A percentile compares a stretch with the other conserved stretches of the same genome.
These are phyloP conservation scores for Asparagopsis taxiformis DNA, from an alignment of 31 red algal genomes.

Conservation along the genomic window DNA sequence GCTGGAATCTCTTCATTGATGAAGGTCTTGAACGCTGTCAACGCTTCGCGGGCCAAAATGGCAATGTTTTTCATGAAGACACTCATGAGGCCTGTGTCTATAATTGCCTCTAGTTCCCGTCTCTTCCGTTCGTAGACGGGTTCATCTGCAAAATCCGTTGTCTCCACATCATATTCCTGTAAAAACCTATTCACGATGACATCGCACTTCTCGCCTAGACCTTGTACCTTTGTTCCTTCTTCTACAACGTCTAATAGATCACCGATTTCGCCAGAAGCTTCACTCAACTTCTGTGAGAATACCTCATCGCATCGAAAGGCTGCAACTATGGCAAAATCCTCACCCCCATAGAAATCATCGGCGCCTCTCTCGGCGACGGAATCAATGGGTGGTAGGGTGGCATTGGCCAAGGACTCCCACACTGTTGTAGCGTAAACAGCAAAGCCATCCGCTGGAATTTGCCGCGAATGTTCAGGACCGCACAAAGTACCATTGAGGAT, in stretches of 20 bases:
- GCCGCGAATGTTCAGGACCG: slow-evolving; percentile 30
- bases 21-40: slow-evolving; percentile 68
- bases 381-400: neutral
- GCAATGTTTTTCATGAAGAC: slow-evolving; percentile 91
- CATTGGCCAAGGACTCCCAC: slow-evolving; percentile 49
- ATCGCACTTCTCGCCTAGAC: slow-evolving; percentile 60
- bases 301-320: slow-evolving; percentile 85
- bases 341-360: slow-evolving; percentile 53
- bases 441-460: slow-evolving; percentile 76
- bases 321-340: slow-evolving; percentile 68
- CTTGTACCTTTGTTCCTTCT: slow-evolving; percentile 50
- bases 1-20: slow-evolving; percentile 67
- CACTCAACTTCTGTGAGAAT: slow-evolving; percentile 69
- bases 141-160: slow-evolving; percentile 63
- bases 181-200: slow-evolving; percentile 43
- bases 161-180: slow-evolving; percentile 68
- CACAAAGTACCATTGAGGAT: slow-evolving; percentile 11
- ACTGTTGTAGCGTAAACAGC: slow-evolving; percentile 54
- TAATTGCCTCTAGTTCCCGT: slow-evolving; percentile 80
- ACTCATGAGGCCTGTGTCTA: slow-evolving; percentile 71
- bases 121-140: slow-evolving; percentile 69
- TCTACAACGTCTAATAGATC: slow-evolving; percentile 60
- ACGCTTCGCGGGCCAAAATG: slow-evolving; percentile 70
- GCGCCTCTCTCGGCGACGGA: slow-evolving; percentile 19
- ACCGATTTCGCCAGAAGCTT: slow-evolving; percentile 69